Conservation (phyloP, 164 flowering plant genomes). For the Vitis cinerea region DNA sequence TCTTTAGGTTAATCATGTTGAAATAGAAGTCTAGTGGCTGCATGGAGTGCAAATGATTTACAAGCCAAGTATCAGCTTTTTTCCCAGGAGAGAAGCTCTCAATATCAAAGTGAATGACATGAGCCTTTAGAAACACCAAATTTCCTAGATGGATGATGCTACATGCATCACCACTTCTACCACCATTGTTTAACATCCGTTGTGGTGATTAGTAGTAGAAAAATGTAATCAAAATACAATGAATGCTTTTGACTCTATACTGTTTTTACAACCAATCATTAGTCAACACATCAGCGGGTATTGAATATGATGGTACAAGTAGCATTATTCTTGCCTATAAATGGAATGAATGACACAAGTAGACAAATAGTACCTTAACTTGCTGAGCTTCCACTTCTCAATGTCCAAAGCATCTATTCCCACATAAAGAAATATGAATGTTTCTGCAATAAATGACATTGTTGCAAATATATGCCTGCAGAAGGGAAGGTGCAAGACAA, state of each 20-base stretch:
- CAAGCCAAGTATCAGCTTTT: background rate
- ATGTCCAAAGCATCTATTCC: conserved; percentile 92
- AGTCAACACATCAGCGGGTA: no score
- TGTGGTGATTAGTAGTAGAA: no score
- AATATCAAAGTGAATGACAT: background rate
- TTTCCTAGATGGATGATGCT: no score
- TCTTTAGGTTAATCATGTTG: background rate
- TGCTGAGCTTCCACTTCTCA: conserved; percentile 76
- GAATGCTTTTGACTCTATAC: no score
- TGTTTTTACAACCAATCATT: no score
- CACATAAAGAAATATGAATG: conserved; percentile 84
- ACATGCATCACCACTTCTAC: no score
- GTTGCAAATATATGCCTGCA: conserved; percentile 87
- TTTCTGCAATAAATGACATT: conserved; percentile 82
- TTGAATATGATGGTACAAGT: no score
- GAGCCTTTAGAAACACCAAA: background rate
- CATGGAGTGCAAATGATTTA: background rate
- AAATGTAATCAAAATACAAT: no score
- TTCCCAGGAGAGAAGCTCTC: background rate
- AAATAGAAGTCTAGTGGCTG: background rate
- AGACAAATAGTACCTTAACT: conserved; percentile 43
- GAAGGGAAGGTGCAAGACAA: background rate
- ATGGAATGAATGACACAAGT: background rate
- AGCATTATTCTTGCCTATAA: no score
- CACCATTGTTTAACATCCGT: no score